Conservation (phyloP, 148 eudicot genomes). For the Nyssa sinensis region DNA sequence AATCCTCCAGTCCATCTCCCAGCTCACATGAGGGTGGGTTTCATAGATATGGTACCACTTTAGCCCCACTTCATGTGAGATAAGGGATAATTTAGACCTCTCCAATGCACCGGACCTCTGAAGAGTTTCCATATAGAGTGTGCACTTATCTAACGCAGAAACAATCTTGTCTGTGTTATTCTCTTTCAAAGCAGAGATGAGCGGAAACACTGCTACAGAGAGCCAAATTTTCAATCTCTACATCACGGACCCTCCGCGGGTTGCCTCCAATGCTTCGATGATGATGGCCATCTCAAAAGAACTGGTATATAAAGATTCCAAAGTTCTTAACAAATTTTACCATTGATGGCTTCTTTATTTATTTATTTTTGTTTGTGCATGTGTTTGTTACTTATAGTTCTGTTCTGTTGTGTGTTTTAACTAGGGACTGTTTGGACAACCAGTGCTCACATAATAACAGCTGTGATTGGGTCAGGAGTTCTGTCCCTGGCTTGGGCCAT, state of each 20-base stretch:
- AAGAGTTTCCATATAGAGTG: too few relatives aligned
- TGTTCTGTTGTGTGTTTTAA: background rate
- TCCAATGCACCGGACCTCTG: too few relatives aligned
- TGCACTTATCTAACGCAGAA: too few relatives aligned
- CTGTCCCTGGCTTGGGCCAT: conserved; percentile 53
- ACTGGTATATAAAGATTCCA: conserved; percentile 25
- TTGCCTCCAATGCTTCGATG: conserved; percentile 40
- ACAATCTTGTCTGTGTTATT: background rate
- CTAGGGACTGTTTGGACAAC: conserved; percentile 43
- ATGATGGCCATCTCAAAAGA: conserved; percentile 47
- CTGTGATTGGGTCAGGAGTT: conserved; percentile 50
- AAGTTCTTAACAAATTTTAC: too few relatives aligned
- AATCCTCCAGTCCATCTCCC: too few relatives aligned
- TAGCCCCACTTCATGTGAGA: too few relatives aligned
- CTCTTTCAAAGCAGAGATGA: conserved; percentile 17
- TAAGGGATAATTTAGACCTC: too few relatives aligned
- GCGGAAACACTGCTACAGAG: conserved; percentile 18
- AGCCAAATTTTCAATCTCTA: conserved; percentile 18
- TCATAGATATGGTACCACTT: too few relatives aligned
- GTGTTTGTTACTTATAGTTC: background rate
- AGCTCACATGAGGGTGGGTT: too few relatives aligned
- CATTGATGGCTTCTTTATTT: background rate
- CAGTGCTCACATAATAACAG: conserved; percentile 49
- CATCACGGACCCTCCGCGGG: background rate
- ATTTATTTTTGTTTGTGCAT: background rate